Percentiles rank a stretch among this genome's conserved stretches.
Evolutionary conservation across 208 protist species (phyloP).

Genomic region (Trichomonas gallinae): DNA sequence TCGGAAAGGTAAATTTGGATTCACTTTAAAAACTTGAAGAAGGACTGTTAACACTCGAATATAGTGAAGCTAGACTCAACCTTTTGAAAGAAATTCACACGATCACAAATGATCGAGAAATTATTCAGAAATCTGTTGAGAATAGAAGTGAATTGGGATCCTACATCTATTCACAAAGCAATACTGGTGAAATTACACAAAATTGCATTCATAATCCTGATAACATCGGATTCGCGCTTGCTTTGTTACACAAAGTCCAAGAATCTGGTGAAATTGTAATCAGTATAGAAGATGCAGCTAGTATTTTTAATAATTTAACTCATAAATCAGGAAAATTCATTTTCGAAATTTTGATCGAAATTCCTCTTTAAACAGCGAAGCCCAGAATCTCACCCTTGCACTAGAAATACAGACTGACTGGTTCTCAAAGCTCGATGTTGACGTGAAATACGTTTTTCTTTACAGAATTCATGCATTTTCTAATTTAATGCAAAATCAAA

Average conservation of each 20-base stretch:
- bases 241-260: neutral
- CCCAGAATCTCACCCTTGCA: neutral
- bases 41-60: neutral
- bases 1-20: neutral
- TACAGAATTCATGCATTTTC: too few relatives aligned
- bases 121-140: neutral
- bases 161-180: neutral
- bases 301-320: neutral
- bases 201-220: neutral
- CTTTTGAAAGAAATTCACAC: neutral
- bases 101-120: neutral
- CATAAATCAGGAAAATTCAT: neutral
- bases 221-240: neutral
- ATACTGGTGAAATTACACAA: neutral
- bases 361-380: neutral
- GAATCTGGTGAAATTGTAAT: neutral
- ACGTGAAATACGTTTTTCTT: too few relatives aligned
- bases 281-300: neutral
- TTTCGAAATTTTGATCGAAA: neutral
- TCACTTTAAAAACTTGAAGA: neutral
- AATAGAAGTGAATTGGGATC: neutral
- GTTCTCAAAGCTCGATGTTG: too few relatives aligned
- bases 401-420: neutral
- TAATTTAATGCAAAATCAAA: too few relatives aligned
- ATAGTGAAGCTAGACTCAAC: neutral